phyloP scores from a whole-genome alignment of 2,329 filamentous ascomycete genomes.

The Fusarium sp. region DNA sequence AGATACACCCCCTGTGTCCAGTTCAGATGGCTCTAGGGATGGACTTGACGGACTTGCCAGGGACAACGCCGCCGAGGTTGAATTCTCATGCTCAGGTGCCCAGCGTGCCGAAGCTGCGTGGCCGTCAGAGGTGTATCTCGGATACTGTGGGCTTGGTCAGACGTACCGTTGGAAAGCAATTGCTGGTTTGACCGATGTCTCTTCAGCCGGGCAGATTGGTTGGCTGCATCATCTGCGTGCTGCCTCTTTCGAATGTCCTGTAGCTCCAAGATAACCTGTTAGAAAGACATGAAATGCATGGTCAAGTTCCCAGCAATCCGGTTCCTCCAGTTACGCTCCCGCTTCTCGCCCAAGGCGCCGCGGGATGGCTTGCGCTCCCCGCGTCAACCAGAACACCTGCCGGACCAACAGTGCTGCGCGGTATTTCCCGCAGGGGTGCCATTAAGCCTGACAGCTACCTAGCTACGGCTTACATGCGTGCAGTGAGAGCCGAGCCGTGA shows the following conservation, averaged over 20 bases:
- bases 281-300: constrained; percentile 17
- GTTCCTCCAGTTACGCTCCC: constrained; percentile 28
- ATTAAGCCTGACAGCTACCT: not conserved
- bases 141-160: not conserved
- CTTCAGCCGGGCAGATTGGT: constrained; percentile 7
- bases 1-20: constrained; percentile 13
- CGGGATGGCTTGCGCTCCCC: constrained; percentile 7
- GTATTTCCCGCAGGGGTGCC: constrained; percentile 19
- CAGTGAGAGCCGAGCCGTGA: too few species aligned
- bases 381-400: not conserved
- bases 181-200: constrained; percentile 28
- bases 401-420: constrained; percentile 1
- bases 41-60: not conserved
- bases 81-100: not conserved
- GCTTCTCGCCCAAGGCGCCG: constrained; percentile 6
- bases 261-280: constrained; percentile 15
- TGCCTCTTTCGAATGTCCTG: constrained; percentile 22
- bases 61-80: not conserved
- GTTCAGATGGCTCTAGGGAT: not conserved
- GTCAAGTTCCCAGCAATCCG: constrained; percentile 12
- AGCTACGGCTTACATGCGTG: not conserved
- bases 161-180: not conserved
- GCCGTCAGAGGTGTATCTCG: constrained; percentile 1
- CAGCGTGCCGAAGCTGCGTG: not conserved
- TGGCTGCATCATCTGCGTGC: constrained; percentile 16